Percentiles rank a stretch among this genome's conserved stretches.
phyloP scores from a whole-genome alignment of 129 eudicot species.

The Chrysanthemum seticuspe region DNA sequence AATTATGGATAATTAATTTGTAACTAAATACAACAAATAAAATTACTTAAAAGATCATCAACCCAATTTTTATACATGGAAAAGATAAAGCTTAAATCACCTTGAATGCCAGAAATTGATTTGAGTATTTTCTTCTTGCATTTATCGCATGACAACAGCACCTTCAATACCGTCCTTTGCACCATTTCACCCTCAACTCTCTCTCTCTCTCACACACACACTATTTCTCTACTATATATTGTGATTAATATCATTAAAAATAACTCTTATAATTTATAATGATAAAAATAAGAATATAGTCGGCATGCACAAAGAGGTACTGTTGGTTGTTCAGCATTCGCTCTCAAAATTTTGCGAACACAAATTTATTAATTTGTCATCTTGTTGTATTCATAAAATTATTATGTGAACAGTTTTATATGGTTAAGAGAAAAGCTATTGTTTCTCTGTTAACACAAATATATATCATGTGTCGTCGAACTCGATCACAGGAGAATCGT shows the following conservation, averaged over 20 bases:
- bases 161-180: conserved; percentile 64
- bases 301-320: conserved; percentile 17
- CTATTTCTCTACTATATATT: not conserved
- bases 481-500: not conserved
- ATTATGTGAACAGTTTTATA: not conserved
- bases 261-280: not conserved
- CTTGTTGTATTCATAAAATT: not conserved
- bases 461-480: not conserved
- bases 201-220: not conserved
- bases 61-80: not conserved
- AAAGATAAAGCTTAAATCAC: conserved; percentile 28
- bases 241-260: not conserved
- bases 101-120: conserved; percentile 51
- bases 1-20: no score
- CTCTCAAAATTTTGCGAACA: conserved; percentile 14
- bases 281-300: not conserved
- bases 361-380: conserved; percentile 16
- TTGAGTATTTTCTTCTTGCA: conserved; percentile 59
- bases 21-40: no score
- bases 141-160: conserved; percentile 53
- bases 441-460: not conserved
- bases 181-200: conserved; percentile 33
- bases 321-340: conserved; percentile 28
- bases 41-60: not conserved
- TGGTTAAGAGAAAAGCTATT: not conserved